phyloP scores from a whole-genome alignment of 805 yeast species.

The Candida ulmi region DNA sequence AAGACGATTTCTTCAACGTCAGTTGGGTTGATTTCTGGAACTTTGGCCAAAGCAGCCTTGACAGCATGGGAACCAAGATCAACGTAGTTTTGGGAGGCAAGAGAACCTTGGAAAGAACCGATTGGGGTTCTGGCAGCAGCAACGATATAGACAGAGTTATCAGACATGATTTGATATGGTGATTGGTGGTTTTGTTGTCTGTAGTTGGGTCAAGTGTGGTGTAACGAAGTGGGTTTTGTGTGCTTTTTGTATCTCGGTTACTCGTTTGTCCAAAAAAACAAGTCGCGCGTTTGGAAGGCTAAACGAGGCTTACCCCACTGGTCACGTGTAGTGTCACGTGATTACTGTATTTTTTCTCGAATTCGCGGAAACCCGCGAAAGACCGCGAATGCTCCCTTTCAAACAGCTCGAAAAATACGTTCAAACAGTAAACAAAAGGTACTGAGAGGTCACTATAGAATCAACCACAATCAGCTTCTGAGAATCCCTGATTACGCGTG shows the following conservation, averaged over 20 bases:
- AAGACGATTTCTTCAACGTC: slow-evolving; percentile 86
- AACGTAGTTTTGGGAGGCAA: slow-evolving; percentile 67
- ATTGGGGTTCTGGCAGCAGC: slow-evolving; percentile 92
- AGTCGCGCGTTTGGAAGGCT: no score
- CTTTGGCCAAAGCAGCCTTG: slow-evolving; percentile 76
- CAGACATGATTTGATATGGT: slow-evolving; percentile 23
- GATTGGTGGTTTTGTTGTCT: not conserved
- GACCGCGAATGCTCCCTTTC: no score
- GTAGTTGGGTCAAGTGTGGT: no score
- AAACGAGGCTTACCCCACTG: no score
- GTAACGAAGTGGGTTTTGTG: no score
- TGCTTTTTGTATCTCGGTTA: no score
- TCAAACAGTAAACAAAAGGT: not conserved
- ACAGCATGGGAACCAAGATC: slow-evolving; percentile 94
- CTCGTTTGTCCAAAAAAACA: no score
- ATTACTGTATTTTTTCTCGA: no score
- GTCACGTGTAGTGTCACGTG: no score
- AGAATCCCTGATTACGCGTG: no score
- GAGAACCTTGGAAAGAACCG: slow-evolving; percentile 86
- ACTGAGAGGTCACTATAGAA: not conserved
- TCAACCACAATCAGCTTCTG: no score
- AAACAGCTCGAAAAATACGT: no score
- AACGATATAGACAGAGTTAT: slow-evolving; percentile 72
- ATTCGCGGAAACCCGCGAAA: not conserved
- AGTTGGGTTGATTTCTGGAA: slow-evolving; percentile 71